Evolutionary conservation across 1,284 basidiomycete species (phyloP).

Genomic region (Fomes fomentarius): DNA sequence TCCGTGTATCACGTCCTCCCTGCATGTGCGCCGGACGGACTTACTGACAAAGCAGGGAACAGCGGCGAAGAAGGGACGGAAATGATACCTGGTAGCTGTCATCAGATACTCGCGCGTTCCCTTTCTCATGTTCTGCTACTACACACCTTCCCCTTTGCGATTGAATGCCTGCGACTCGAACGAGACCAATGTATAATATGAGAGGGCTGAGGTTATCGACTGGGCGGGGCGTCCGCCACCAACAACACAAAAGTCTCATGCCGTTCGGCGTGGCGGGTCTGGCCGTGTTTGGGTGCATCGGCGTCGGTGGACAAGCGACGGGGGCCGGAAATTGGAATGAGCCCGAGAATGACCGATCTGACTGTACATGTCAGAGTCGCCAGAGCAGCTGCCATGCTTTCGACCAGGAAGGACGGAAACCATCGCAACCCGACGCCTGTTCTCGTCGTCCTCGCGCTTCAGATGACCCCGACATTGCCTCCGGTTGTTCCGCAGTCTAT

Average conservation of each 20-base stretch:
- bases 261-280: not conserved
- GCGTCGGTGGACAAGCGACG: not conserved
- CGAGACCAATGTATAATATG: conserved; percentile 23
- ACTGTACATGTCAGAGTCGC: not conserved
- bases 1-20: conserved; percentile 9
- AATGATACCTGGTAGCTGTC: conserved; percentile 17
- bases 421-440: not conserved
- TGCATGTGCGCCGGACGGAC: not conserved
- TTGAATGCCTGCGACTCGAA: conserved; percentile 13
- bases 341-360: too few species aligned
- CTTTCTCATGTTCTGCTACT: conserved; percentile 6
- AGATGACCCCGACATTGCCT: too few species aligned
- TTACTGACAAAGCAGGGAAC: not conserved
- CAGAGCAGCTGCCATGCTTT: too few species aligned
- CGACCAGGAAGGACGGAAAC: not conserved
- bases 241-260: too few species aligned
- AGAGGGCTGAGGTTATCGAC: conserved; percentile 3
- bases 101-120: conserved; percentile 10
- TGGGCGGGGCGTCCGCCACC: not conserved
- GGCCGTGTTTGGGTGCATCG: not conserved
- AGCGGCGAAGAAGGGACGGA: not conserved
- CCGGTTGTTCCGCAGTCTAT: too few species aligned
- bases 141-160: conserved; percentile 6
- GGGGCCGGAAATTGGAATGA: not conserved
- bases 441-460: not conserved